Evolutionary conservation across 352 stramenopile genomes (phyloP), one percentile per base, ranked within the genome.

Genomic region (Discostella stelligera): DNA sequence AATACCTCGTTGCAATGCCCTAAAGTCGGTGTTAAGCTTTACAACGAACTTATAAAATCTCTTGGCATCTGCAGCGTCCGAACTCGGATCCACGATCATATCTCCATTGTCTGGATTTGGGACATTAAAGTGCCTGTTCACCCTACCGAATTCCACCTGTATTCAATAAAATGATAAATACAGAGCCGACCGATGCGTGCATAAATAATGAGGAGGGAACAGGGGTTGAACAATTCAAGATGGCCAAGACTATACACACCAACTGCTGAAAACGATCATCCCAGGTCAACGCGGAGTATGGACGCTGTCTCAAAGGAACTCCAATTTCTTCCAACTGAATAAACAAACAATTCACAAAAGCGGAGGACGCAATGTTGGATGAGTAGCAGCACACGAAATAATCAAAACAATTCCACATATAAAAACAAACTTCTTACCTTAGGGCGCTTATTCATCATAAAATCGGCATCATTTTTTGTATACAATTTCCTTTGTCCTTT

Each of bases 71-170:
- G 58, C 50, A 16, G 41, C 18, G 18, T 67, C 66, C 14, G 58
- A 66, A 32, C 37, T 66, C 6, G 39, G 39, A 39, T 66, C 58
- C 5, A 27, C 37, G 37, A 64, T 27, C 55, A 25, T 50, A 25
- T 41, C n/a, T 30, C 27, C 14, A 30, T 11, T 18, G 0, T 66
- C 58, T 6, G 69, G 69, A 46, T 48, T 54, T n/a, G 48, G 69
- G 30, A 77, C 69, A 23, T 77, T 63, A 39, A 60, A 77, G 54
- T 77, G 59, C 23, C 69, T 44, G 27, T 77, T 60, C 18, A 65
- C 60, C 7, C 52, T 39, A 23, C 59, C 69, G 23, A 71, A 77
- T 52, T 71, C 69, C 16, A 58, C 54, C 66, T 67, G 66, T 8
- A 56, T 14, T 30, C 0, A 18, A 58, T 49, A 5, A 63, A 16